Evolutionary conservation across 495 filamentous ascomycete genomes (phyloP).

Genomic region (Glonium stellatum): DNA sequence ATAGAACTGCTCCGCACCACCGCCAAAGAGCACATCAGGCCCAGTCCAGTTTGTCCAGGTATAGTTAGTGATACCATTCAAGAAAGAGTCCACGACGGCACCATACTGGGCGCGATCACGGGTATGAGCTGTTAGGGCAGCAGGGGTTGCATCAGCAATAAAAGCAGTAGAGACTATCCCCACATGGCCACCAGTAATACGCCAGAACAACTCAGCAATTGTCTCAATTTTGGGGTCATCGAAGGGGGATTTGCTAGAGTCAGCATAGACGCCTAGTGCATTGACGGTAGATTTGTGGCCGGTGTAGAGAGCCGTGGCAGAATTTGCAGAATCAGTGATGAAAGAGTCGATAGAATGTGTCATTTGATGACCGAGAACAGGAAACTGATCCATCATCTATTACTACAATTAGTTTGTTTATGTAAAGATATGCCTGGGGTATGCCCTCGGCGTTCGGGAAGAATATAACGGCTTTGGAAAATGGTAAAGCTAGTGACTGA

Average conservation of each 20-base stretch:
- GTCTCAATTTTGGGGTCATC: conserved; percentile 75
- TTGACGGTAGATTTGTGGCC: conserved; percentile 72
- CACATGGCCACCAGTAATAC: conserved; percentile 50
- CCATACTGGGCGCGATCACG: conserved; percentile 55
- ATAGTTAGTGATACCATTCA: conserved; percentile 45
- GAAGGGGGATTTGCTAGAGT: conserved; percentile 55
- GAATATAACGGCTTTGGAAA: too few species aligned
- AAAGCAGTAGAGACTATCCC: conserved; percentile 61
- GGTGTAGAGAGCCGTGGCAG: conserved; percentile 63
- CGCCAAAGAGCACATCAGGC: conserved; percentile 66
- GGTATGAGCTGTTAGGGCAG: conserved; percentile 59
- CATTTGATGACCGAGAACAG: conserved; percentile 44
- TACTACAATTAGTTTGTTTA: too few species aligned
- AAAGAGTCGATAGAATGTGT: conserved; percentile 67
- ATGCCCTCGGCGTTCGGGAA: too few species aligned
- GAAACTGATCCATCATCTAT: conserved; percentile 59
- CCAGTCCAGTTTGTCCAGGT: conserved; percentile 61
- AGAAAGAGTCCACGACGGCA: conserved; percentile 49
- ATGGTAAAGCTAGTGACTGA: too few species aligned
- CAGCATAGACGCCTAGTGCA: conserved; percentile 64
- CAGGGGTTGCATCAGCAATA: conserved; percentile 67
- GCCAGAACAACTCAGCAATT: conserved; percentile 63
- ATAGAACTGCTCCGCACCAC: conserved; percentile 66
- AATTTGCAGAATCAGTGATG: conserved; percentile 74
- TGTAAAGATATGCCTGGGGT: too few species aligned